phyloP scores from a whole-genome alignment of 2,329 filamentous ascomycete species.

The Hypoxylon sp. region DNA sequence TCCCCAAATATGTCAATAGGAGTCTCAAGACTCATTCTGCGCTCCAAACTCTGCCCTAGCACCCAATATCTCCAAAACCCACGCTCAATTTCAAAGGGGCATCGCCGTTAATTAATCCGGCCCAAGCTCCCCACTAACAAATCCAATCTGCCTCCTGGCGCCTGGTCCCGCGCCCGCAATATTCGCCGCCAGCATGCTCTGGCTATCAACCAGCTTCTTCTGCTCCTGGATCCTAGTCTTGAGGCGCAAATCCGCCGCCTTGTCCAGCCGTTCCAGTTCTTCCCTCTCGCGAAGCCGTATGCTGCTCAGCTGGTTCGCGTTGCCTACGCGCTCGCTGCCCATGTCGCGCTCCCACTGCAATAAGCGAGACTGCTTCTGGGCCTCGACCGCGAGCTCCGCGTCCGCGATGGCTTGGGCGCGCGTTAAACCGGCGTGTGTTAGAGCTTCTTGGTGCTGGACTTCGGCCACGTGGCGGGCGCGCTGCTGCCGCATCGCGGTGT shows the following conservation, averaged over 20 bases:
- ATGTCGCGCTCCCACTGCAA: slow-evolving; percentile 64
- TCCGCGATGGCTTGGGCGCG: slow-evolving; percentile 61
- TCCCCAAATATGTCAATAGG: neutral
- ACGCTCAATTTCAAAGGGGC: neutral
- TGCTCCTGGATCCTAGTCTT: slow-evolving; percentile 64
- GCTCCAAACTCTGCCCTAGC: slow-evolving; percentile 1
- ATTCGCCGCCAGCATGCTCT: slow-evolving; percentile 56
- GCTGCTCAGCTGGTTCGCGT: slow-evolving; percentile 64
- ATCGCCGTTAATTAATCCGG: slow-evolving; percentile 32
- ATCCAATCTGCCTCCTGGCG: slow-evolving; percentile 67
- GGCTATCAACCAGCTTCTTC: slow-evolving; percentile 63
- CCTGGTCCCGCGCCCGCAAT: slow-evolving; percentile 54
- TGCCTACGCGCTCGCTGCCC: slow-evolving; percentile 61
- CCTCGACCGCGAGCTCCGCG: slow-evolving; percentile 62
- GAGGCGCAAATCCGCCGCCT: slow-evolving; percentile 60
- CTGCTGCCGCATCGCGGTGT: slow-evolving; percentile 55
- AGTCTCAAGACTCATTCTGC: slow-evolving; percentile 2
- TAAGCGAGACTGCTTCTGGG: slow-evolving; percentile 58
- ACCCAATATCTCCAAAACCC: neutral
- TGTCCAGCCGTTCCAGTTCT: slow-evolving; percentile 64
- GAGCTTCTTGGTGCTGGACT: slow-evolving; percentile 61
- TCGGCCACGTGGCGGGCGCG: slow-evolving; percentile 55
- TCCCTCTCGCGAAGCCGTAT: slow-evolving; percentile 65
- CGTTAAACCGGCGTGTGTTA: slow-evolving; percentile 62
- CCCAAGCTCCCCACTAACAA: slow-evolving; percentile 64